Evolutionary conservation across 331 rosid species (phyloP).

Genomic region (Quercus phellos): DNA sequence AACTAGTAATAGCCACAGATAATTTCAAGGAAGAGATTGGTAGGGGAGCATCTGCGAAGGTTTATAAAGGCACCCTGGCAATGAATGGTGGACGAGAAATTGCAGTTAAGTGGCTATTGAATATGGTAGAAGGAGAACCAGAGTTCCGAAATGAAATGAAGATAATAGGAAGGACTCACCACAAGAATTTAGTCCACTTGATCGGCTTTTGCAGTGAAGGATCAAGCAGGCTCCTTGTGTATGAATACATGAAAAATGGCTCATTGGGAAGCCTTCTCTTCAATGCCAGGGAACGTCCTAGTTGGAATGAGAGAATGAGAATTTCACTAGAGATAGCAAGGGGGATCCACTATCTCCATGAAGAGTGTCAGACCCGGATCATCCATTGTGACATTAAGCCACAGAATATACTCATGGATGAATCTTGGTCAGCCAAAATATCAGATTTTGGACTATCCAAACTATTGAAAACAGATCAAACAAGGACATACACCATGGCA

Average conservation of each 20-base stretch:
- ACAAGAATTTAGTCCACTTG: not conserved
- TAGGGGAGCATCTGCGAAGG: conserved; percentile 1
- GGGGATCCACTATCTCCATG: not conserved
- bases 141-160: not conserved
- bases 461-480: not conserved
- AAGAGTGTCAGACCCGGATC: not conserved
- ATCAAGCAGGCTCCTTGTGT: not conserved
- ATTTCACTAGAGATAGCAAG: not conserved
- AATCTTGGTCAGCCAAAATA: not conserved
- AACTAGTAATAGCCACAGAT: not conserved
- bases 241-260: not conserved
- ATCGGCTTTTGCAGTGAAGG: conserved; percentile 1
- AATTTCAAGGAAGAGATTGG: not conserved
- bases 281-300: not conserved
- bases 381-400: conserved; percentile 2
- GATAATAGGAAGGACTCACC: conserved; percentile 5
- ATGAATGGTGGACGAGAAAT: not conserved
- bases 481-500: not conserved
- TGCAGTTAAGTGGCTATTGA: not conserved
- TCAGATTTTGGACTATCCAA: conserved; percentile 1
- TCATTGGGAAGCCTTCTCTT: not conserved
- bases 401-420: conserved; percentile 5
- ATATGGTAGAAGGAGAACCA: not conserved
- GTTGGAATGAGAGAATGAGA: not conserved
- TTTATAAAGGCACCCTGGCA: not conserved